A percentile compares a stretch with the other conserved stretches of the same genome.
Evolutionary conservation across 306 rosid species (phyloP).

Genomic region (Datisca glomerata): DNA sequence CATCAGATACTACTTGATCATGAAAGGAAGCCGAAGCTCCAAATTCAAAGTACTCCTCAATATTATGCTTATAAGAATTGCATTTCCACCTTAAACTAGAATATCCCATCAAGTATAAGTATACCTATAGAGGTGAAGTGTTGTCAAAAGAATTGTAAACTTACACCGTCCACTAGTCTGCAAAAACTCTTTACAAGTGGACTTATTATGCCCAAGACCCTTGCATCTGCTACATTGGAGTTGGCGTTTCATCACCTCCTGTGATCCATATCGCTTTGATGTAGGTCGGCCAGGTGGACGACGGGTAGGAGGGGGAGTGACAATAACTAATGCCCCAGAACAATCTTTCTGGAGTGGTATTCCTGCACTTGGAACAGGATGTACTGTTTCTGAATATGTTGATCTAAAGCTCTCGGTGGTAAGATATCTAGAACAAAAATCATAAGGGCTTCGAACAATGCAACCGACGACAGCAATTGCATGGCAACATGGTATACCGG

Average conservation of each 20-base stretch:
- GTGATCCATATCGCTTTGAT: slow-evolving; percentile 52
- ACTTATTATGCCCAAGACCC: slow-evolving; percentile 94
- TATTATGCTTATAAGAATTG: too few species aligned
- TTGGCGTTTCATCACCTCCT: slow-evolving; percentile 62
- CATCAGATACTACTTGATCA: too few species aligned
- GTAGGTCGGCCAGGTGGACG: slow-evolving; percentile 95
- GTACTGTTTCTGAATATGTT: slow-evolving; percentile 64
- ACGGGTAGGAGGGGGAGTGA: slow-evolving; percentile 88
- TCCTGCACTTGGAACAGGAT: slow-evolving; percentile 39
- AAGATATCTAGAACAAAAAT: slow-evolving; percentile 78
- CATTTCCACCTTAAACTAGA: too few species aligned
- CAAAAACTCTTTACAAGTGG: slow-evolving; percentile 66
- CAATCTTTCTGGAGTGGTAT: slow-evolving; percentile 31
- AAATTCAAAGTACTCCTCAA: too few species aligned
- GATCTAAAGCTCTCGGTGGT: slow-evolving; percentile 65
- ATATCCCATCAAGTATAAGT: too few species aligned
- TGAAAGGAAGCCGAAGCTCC: too few species aligned
- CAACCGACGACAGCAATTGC: slow-evolving; percentile 62
- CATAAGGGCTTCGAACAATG: slow-evolving; percentile 53
- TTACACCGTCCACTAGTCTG: slow-evolving; percentile 24
- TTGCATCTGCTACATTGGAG: slow-evolving; percentile 93
- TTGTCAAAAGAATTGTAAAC: too few species aligned
- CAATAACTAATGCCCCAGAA: slow-evolving; percentile 41
- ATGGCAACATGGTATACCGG: slow-evolving; percentile 85
- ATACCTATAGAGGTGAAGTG: too few species aligned